Percentiles rank a stretch among this genome's conserved stretches.
Conservation (phyloP, 208 protist genomes). For the Perkinsela sp. region DNA sequence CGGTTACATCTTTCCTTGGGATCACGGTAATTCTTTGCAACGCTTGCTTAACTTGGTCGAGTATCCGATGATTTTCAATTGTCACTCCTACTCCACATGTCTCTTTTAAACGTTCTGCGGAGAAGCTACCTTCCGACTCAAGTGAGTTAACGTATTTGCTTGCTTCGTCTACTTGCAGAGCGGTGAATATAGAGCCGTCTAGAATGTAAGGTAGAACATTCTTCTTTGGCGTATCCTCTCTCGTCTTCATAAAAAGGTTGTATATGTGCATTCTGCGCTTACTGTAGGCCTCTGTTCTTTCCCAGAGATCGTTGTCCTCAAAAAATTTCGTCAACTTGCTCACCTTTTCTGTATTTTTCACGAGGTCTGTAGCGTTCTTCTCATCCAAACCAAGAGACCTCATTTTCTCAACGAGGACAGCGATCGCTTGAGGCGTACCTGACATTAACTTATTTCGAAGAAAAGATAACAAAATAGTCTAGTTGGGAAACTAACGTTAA, state of each 20-base stretch:
- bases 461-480: too few relatives aligned
- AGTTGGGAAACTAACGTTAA: too few relatives aligned
- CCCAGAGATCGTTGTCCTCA: not conserved
- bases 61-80: slow-evolving; percentile 1
- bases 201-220: not conserved
- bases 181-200: not conserved
- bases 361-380: not conserved
- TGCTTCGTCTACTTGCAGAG: not conserved
- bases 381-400: not conserved
- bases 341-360: not conserved
- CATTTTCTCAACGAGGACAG: not conserved
- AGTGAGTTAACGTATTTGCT: not conserved
- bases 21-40: not conserved
- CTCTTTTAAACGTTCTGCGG: not conserved
- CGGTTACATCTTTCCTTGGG: not conserved
- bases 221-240: not conserved
- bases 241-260: not conserved
- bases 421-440: not conserved
- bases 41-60: not conserved
- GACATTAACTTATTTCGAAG: too few relatives aligned
- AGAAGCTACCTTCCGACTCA: not conserved
- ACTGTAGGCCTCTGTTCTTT: not conserved
- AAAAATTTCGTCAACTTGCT: not conserved
- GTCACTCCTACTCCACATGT: slow-evolving; percentile 1
- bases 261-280: not conserved